Conservation (phyloP, 805 yeast genomes). For the Jamesozyma spencerorum region DNA sequence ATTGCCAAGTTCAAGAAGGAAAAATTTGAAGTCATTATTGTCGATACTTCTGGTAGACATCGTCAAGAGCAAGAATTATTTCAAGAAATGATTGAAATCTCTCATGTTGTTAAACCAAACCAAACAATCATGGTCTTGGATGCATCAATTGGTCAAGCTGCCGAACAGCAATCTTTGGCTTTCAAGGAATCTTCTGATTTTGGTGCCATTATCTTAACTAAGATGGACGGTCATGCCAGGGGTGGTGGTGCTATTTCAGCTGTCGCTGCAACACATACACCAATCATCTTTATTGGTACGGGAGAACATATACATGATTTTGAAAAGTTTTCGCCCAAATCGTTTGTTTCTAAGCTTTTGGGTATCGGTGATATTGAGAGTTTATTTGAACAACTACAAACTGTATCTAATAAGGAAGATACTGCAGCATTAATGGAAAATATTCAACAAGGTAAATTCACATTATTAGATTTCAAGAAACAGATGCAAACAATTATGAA, state of each 20-base stretch:
- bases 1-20: conserved; percentile 85
- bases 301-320: conserved; percentile 94
- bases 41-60: conserved; percentile 97
- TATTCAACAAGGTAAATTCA: conserved; percentile 89
- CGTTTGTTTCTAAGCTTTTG: conserved; percentile 80
- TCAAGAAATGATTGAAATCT: conserved; percentile 89
- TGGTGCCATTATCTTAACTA: conserved; percentile 90
- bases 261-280: conserved; percentile 93
- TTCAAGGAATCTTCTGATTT: conserved; percentile 88
- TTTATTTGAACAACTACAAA: conserved; percentile 83
- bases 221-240: conserved; percentile 97
- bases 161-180: conserved; percentile 88
- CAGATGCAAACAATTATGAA: conserved; percentile 93
- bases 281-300: conserved; percentile 92
- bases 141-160: conserved; percentile 97
- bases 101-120: conserved; percentile 79
- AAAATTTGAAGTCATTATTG: conserved; percentile 85
- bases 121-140: conserved; percentile 97
- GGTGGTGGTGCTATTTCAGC: conserved; percentile 99
- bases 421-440: conserved; percentile 87
- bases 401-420: conserved; percentile 62
- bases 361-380: conserved; percentile 96
- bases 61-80: conserved; percentile 87
- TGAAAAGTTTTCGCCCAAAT: conserved; percentile 82
- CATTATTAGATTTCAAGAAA: conserved; percentile 81